Base-by-base conservation (phyloP, 1,284 basidiomycete genomes). In the Chalciporus piperatoides region DNA sequence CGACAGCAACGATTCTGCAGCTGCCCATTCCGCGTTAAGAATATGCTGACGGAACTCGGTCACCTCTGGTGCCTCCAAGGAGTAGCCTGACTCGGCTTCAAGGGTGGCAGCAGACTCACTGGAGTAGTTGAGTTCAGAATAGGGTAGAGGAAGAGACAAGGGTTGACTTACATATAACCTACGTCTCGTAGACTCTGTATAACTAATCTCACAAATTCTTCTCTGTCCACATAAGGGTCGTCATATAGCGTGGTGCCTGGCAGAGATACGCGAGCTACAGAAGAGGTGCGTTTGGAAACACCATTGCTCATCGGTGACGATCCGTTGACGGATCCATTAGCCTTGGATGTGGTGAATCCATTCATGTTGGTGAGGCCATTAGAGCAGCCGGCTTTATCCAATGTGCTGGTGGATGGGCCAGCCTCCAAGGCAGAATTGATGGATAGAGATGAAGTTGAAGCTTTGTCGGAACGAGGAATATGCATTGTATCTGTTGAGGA, bases 141-240 rank as follows among this genome's bases (percentile, higher is more conserved):
- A 55, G 50, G 52, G 53, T 49, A 41, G 46, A 41, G 12, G 50
- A 52, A 38, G 48, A 40, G 30, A 41, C 0, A 28, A 37, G 17
- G 21, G 4, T 11, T 46, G 42, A 83, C 94, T 71, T 65, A 96
- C 90, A 80, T 77, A 66, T 97, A 97, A 5, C 97, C 96, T 46
- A 97, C 86, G 69, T 99, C 96, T 56, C 87, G 77, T 57, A 99
- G 71, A 53, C 88, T 90, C 68, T 99, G 96, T 55, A 98, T 77
- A 39, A 95, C 84, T 41, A 99, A 73, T 59, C 96, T 79, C 44
- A 98, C 85, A 59, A 94, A 89, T 71, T 99, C 95, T 68, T 95
- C 88, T 57, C 92, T 79, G 70, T 94, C 84, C 49, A 97, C 76
- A 55, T 75, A 74, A 55, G 86, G 84, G 66, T 86, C 86, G 45